Evolutionary conservation across 805 yeast species (phyloP).

Genomic region (Cyberlindnera sargentensis): DNA sequence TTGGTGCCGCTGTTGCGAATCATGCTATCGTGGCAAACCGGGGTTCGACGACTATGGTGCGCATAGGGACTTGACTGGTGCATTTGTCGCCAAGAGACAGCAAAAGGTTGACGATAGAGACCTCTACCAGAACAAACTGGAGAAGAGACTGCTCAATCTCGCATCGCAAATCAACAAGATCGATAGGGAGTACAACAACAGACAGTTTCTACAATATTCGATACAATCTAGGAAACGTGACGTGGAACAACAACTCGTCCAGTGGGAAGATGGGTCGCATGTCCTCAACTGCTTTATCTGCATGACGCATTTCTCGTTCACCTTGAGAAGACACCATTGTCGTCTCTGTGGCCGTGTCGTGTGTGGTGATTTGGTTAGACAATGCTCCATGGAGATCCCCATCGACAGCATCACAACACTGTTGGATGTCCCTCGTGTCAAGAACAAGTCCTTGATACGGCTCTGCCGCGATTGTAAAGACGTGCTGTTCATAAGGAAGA

Average conservation of each 20-base stretch:
- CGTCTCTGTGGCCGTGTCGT: constrained; percentile 79
- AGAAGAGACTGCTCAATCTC: constrained; percentile 49
- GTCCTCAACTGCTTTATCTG: constrained; percentile 60
- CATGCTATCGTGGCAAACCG: constrained; percentile 51
- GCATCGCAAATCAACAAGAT: constrained; percentile 24
- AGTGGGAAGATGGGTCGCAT: constrained; percentile 57
- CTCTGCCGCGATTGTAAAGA: constrained; percentile 68
- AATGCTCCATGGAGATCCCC: constrained; percentile 73
- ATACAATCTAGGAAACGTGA: constrained; percentile 26
- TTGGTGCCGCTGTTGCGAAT: constrained; percentile 67
- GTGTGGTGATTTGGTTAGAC: constrained; percentile 57
- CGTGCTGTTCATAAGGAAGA: constrained; percentile 48
- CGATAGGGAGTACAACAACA: constrained; percentile 16
- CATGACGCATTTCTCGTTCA: constrained; percentile 43
- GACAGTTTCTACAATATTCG: too few species aligned
- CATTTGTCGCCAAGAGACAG: constrained; percentile 37
- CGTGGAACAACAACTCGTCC: constrained; percentile 42
- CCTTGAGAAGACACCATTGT: constrained; percentile 81
- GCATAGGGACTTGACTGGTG: constrained; percentile 35
- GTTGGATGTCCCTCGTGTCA: constrained; percentile 16
- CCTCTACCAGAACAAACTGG: constrained; percentile 50
- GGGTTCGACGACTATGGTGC: constrained; percentile 45
- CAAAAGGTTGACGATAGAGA: constrained; percentile 39
- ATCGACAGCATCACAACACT: constrained; percentile 23
- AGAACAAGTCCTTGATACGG: constrained; percentile 35